Evolutionary conservation across 129 eudicot species (phyloP), one percentile per base, ranked within the genome.

Genomic region (Solidago caesia): DNA sequence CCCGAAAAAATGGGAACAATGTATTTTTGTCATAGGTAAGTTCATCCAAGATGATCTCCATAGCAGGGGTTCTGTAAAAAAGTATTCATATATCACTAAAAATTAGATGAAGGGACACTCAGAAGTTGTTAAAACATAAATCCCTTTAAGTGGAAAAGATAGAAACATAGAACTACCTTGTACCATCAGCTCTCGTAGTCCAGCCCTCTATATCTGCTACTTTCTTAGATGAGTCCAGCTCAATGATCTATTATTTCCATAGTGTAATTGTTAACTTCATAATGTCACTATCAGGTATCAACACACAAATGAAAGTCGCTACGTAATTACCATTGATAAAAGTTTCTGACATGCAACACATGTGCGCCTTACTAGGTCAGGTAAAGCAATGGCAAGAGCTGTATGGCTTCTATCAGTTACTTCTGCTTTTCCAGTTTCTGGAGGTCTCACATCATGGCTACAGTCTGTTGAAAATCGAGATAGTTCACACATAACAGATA

Each of bases 111-210:
- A 49, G 27, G 26, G 49, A 71, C 64, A 52, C 44, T 53, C 6
- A 43, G 33, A 56, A 44, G 16, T 56, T 71, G 15, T 10, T 6
- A 61, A 55, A 5, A 14, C 57, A 5, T 52, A 47, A 69, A 48
- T 16, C 8, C 8, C 39, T 52, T n/a, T 26, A 15, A 11, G 47
- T 4, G 52, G n/a, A 15, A 67, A 26, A 64, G 29, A 45, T 14
- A n/a, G 41, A 61, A 61, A 62, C 12, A 39, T 41, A 42, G 33
- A 66, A 64, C 61, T 83, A 92, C 98, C 97, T 90, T 44, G 81
- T 71, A 61, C 96, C 91, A 76, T 94, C 98, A 44, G 89, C 88
- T 82, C 98, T 87, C 59, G 89, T 84, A 44, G 92, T 88, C 75
- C 71, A 83, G 41, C 97, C 91, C 43, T 85, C 82, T 60, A 75